Evolutionary conservation across 2,329 filamentous ascomycete genomes (phyloP).

Genomic region (Xylaria sp.): DNA sequence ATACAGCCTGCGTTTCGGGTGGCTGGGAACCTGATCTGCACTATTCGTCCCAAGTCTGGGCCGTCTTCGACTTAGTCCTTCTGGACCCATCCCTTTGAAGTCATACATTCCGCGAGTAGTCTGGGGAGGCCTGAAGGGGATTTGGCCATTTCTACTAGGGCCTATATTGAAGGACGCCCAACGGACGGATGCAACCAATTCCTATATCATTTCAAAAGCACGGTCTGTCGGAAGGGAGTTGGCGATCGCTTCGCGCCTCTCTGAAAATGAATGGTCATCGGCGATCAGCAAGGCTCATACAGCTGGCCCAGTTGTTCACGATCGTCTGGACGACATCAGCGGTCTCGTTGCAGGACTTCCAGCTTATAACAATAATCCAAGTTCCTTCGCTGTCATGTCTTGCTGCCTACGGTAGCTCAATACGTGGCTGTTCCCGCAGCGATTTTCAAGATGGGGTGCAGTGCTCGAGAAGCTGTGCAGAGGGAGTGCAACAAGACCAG

Average conservation of each 20-base stretch:
- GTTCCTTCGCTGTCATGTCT: slow-evolving; percentile 45
- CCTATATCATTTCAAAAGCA: slow-evolving; percentile 8
- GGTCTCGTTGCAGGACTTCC: slow-evolving; percentile 47
- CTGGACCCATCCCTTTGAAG: slow-evolving; percentile 6
- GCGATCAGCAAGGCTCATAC: slow-evolving; percentile 39
- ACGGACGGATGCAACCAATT: slow-evolving; percentile 1
- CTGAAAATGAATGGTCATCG: slow-evolving; percentile 32
- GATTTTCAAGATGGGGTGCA: slow-evolving; percentile 44
- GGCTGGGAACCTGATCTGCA: slow-evolving; percentile 36
- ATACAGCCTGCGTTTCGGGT: slow-evolving; percentile 46
- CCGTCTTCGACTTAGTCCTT: slow-evolving; percentile 13
- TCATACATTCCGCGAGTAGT: slow-evolving; percentile 7
- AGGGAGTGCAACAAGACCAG: slow-evolving; percentile 42
- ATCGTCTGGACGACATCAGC: slow-evolving; percentile 43
- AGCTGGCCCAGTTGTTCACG: slow-evolving; percentile 35
- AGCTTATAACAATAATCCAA: slow-evolving; percentile 44
- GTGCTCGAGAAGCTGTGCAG: slow-evolving; percentile 44
- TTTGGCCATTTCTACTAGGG: background rate
- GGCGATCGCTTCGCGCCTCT: background rate
- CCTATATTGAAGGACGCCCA: background rate
- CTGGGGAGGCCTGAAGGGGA: background rate
- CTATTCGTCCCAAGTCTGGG: slow-evolving; percentile 21
- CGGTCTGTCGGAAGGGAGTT: background rate
- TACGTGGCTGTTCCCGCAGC: slow-evolving; percentile 42
- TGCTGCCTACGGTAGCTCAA: slow-evolving; percentile 42